phyloP scores from a whole-genome alignment of 805 yeast genomes.

The Candida verbasci region DNA sequence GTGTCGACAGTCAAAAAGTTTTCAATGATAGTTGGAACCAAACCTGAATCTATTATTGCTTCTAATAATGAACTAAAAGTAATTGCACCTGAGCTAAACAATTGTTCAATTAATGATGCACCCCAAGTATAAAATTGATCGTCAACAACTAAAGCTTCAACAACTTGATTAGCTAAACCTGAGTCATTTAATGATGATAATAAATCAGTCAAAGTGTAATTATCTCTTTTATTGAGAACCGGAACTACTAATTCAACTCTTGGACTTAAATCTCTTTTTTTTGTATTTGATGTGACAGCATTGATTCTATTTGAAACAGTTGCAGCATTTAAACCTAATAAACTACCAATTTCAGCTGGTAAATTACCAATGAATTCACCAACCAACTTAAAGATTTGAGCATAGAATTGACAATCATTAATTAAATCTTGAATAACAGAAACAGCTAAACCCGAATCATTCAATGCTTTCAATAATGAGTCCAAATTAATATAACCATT shows the following conservation, averaged over 20 bases:
- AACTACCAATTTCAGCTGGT: conserved; percentile 20
- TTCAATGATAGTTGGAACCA: conserved; percentile 32
- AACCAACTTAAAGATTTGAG: conserved; percentile 35
- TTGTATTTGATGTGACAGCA: conserved; percentile 7
- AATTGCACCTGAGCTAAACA: conserved; percentile 26
- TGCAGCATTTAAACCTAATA: conserved; percentile 20
- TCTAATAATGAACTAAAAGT: conserved; percentile 21
- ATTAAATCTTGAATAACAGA: conserved; percentile 32
- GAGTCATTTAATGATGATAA: conserved; percentile 41
- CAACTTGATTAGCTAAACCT: conserved; percentile 38
- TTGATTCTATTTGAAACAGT: conserved; percentile 9
- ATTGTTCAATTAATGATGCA: conserved; percentile 29
- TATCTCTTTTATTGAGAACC: conserved; percentile 11
- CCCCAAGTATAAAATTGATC: conserved; percentile 34
- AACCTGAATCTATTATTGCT: conserved; percentile 33
- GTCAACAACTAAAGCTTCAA: conserved; percentile 33
- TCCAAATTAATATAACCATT: conserved; percentile 27
- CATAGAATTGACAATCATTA: conserved; percentile 35
- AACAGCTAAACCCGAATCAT: conserved; percentile 39
- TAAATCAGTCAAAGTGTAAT: conserved; percentile 25
- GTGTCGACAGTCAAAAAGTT: conserved; percentile 36
- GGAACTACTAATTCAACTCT: conserved; percentile 1
- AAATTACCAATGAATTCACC: conserved; percentile 25
- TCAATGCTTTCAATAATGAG: conserved; percentile 36
- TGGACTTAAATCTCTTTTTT: conserved; percentile 14